Percentiles rank a stretch among this genome's conserved stretches.
Conservation (phyloP, 495 filamentous ascomycete species). For the Annulohypoxylon nitens region DNA sequence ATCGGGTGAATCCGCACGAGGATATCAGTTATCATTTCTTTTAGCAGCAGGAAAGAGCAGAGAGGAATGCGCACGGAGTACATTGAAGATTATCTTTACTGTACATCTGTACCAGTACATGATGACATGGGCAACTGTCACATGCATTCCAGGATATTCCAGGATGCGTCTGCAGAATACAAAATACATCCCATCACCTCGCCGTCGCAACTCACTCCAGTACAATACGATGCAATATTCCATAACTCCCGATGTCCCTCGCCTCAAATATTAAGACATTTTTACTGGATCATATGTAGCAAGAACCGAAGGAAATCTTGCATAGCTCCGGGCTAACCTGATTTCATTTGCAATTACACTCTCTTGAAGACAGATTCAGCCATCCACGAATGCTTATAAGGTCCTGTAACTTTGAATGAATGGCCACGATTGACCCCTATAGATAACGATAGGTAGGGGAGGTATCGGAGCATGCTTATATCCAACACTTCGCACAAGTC, state of each 20-base stretch:
- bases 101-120: not conserved
- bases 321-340: not conserved
- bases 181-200: no score
- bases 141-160: no score
- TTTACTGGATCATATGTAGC: not conserved
- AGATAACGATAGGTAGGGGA: not conserved
- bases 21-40: constrained; percentile 10
- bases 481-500: constrained; percentile 11
- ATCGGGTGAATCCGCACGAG: constrained; percentile 27
- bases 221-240: not conserved
- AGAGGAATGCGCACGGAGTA: constrained; percentile 15
- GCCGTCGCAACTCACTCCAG: no score
- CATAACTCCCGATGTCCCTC: not conserved
- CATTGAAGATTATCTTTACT: not conserved
- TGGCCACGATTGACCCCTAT: not conserved
- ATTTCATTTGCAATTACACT: not conserved
- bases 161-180: no score
- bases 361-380: not conserved
- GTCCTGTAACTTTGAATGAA: not conserved
- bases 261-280: not conserved
- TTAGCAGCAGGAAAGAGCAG: not conserved
- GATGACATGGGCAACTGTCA: not conserved
- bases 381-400: not conserved
- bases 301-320: not conserved
- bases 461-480: not conserved